Base-by-base conservation (phyloP, 1,139 yeast genomes). In the Debaryomyces psychrophilus region DNA sequence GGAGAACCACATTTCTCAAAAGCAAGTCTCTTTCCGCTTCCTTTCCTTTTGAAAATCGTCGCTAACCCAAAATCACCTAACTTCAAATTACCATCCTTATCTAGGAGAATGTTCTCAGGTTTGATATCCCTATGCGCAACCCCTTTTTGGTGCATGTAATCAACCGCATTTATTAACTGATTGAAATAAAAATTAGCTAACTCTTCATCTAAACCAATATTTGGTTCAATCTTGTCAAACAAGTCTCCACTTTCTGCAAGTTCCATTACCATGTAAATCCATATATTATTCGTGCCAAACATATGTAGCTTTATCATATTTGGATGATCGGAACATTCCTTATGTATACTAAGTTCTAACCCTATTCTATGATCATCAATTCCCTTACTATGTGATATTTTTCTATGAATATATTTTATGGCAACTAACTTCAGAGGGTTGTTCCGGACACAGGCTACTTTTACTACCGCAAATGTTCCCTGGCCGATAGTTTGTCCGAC, bases 31-130 rank as follows among this genome's bases (percentile, higher is more conserved):
- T 20, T 41, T 26, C 25, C 0, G 86, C 87, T 45, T 61, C 82
- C 85, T 59, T 88, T 87, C 50, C 90, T 78, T 28, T 83, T 83
- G 50, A 87, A 72, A 17, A 87, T 83, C 1, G 95, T 88, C 7
- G 97, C 96, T 49, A 90, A 75, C 33, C 97, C 97, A 67, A 89
- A 90, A 64, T 89, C 97, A 49, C 96, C 96, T 51, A 89, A 83
- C 62, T 89, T 89, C 61, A 87, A 76, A 63, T 87, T 85, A 90
- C 88, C 89, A 44, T 85, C 76, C 11, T 85, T 84, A 62, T 89
- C 96, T 54, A 89, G 82, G 65, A 89, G 88, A 54, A 89, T 87
- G 61, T 89, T 89, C 26, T 96, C 96, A 44, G 89, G 77, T 68
- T 89, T 89, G 61, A 89, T 74, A 65, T 89, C 96, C 63, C 96